phyloP scores from a whole-genome alignment of 2,329 filamentous ascomycete species.

The Fusarium sp. region DNA sequence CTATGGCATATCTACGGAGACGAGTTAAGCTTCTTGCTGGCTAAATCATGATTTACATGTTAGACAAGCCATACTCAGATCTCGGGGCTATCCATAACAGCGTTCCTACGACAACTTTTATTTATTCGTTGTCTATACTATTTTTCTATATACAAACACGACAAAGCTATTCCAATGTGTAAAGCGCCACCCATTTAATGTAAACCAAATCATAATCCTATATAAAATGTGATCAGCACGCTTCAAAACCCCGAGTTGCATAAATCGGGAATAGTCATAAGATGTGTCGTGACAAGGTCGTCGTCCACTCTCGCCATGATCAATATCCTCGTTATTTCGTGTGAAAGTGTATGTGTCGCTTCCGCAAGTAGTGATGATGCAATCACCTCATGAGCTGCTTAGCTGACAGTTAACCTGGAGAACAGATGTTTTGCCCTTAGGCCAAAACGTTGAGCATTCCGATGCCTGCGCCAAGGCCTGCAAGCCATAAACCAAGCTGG shows the following conservation, averaged over 20 bases:
- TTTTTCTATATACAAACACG: slow-evolving; percentile 14
- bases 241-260: slow-evolving; percentile 13
- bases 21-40: no score
- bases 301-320: background rate
- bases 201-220: slow-evolving; percentile 12
- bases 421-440: slow-evolving; percentile 10
- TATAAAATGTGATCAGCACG: slow-evolving; percentile 22
- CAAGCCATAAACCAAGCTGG: slow-evolving; percentile 16
- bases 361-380: background rate
- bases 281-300: slow-evolving; percentile 11
- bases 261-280: slow-evolving; percentile 14
- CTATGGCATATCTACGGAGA: no score
- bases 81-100: no score
- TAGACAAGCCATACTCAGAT: no score
- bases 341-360: background rate
- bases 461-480: slow-evolving; percentile 26
- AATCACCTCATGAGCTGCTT: no score
- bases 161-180: slow-evolving; percentile 1
- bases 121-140: background rate
- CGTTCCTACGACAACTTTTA: background rate
- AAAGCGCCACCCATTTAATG: slow-evolving; percentile 1
- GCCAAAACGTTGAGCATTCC: slow-evolving; percentile 24
- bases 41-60: background rate
- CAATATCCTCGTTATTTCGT: background rate
- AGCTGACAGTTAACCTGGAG: background rate